Base-by-base conservation (phyloP, 2,329 filamentous ascomycete genomes). In the Diaporthe ampelina region DNA sequence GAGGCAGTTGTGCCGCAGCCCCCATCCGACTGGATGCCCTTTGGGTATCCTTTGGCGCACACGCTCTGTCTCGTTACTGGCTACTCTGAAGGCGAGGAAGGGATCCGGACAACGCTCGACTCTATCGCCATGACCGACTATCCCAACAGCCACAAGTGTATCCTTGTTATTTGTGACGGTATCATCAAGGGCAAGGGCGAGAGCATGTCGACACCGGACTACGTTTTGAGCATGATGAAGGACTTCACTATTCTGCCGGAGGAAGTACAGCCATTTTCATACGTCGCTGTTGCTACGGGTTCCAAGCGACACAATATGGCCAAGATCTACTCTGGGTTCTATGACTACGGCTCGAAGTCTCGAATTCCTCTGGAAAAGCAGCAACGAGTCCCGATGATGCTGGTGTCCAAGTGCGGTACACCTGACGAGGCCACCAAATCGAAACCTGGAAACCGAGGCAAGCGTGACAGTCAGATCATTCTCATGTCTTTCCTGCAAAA, bases 261-360 rank as follows among this genome's bases (percentile, higher is more conserved):
- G 37, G 93, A 98, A 74, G 97, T 98, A 2, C 89, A 95, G 79
- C 90, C 95, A 0, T 98, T 95, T 84, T 98, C 96, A 0, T 99
- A 99, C 78, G 97, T 99, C 69, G 97, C 97, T 17, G 96, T 99
- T 45, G 95, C 97, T 54, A 97, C 94, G 81, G 97, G 97, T 74
- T 94, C 95, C 65, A 99, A 99, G 87, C 92, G 97, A 79, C 97
- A 99, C 91, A 99, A 98, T 85, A 99, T 98, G 97, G 96, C 97
- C 79, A 98, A 98, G 88, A 92, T 98, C 74, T 98, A 98, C 84
- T 93, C 95, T 73, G 97, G 97, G 58, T 99, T 98, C 88, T 99
- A 99, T 85, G 95, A 98, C 83, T 99, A 98, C 80, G 97, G 97
- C 70, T 86, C 90, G 75, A 89, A 94, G 77, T 97, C 95, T 15